phyloP scores from a whole-genome alignment of 1,284 basidiomycete genomes.

The Boletus smithii region DNA sequence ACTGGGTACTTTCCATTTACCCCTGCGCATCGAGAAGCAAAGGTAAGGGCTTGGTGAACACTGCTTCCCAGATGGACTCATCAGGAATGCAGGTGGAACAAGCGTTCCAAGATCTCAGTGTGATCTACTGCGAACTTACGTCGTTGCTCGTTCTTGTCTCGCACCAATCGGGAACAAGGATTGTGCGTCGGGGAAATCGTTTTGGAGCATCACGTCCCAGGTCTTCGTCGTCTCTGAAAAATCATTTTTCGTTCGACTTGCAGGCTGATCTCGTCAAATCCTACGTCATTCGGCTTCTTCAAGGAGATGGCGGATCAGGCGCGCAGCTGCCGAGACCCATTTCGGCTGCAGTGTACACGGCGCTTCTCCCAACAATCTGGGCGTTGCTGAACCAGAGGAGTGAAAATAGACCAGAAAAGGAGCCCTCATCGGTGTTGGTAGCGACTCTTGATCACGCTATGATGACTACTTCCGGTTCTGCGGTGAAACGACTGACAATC shows the following conservation, averaged over 20 bases:
- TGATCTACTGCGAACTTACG: conserved; percentile 73
- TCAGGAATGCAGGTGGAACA: conserved; percentile 48
- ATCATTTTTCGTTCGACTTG: conserved; percentile 28
- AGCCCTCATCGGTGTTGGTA: conserved; percentile 39
- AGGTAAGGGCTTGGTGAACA: conserved; percentile 39
- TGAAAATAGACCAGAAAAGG: no score
- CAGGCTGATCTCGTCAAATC: conserved; percentile 58
- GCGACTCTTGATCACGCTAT: conserved; percentile 60
- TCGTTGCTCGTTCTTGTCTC: conserved; percentile 57
- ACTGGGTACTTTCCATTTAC: conserved; percentile 81
- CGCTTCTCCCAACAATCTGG: conserved; percentile 83
- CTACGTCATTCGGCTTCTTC: conserved; percentile 70
- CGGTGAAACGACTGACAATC: conserved; percentile 60
- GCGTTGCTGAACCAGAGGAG: conserved; percentile 56
- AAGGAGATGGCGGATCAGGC: conserved; percentile 46
- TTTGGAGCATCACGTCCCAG: conserved; percentile 7
- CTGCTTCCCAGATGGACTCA: conserved; percentile 3
- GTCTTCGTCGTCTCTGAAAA: conserved; percentile 7
- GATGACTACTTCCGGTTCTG: conserved; percentile 52
- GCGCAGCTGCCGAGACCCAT: conserved; percentile 47
- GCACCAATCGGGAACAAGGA: conserved; percentile 10
- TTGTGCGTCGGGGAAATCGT: conserved; percentile 9
- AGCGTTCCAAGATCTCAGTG: conserved; percentile 65
- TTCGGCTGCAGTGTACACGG: conserved; percentile 59
- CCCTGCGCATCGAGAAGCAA: conserved; percentile 47